Base-by-base conservation (phyloP, 139 green algal species). In the Zygnema cylindricum region DNA sequence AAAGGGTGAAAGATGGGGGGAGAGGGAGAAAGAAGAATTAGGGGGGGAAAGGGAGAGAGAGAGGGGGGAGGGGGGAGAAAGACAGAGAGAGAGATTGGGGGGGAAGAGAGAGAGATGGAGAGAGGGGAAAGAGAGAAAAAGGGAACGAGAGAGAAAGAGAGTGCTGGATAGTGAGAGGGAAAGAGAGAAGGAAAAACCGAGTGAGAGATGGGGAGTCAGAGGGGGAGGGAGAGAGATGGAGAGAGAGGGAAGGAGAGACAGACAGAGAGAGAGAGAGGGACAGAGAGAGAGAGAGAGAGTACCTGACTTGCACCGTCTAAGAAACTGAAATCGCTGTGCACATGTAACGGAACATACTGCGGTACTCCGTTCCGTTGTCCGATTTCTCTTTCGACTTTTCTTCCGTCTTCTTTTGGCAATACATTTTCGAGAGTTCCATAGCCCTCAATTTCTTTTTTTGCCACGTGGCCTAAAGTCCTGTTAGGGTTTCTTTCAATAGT, bases 281-380 rank as follows among this genome's bases (percentile, higher is more conserved):
- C n/a, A n/a, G n/a, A n/a, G n/a, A n/a, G n/a, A n/a, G n/a, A n/a
- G 35, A 75, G 16, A 76, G 30, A 54, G 39, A 38, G 0, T 21
- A 81, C 83, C 83, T 89, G 77, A 0, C 78, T 82, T 3, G 77
- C 77, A 32, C 85, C 85, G 42, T 82, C 84, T 2, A 89, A 0
- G 16, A 89, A 63, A 63, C 84, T 89, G 43, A 89, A 89, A 43
- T 89, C 76, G 43, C 84, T 89, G 43, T 89, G 84, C 2, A 69
- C 43, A 77, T 88, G 84, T 23, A 89, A 3, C 0, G 84, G 43
- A 40, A 89, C 84, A 49, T 89, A 89, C n/a, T 49, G 77, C 33
- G 77, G 77, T 3, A 85, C 38, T 79, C 49, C 49, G 49, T 63
- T 63, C 49, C 49, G 49, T 63, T 63, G 7, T 63, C 49, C 49